Evolutionary conservation across 768 basidiomycete genomes (phyloP).

Genomic region (Russula virescens): DNA sequence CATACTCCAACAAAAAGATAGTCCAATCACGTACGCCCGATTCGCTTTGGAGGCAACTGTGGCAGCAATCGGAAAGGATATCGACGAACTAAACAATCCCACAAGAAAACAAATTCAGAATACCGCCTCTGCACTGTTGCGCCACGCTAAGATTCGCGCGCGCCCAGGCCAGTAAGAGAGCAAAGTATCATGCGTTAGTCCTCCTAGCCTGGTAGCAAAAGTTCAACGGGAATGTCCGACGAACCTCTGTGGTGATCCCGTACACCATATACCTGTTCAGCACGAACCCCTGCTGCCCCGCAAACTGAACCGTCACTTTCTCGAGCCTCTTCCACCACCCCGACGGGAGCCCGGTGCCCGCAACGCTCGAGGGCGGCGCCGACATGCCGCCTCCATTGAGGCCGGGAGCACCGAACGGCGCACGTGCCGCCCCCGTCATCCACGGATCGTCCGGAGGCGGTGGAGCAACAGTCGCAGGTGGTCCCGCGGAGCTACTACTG

Average conservation of each 20-base stretch:
- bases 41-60: constrained; percentile 83
- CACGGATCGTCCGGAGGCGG: constrained; percentile 16
- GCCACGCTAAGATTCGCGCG: constrained; percentile 40
- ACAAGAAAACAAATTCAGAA: constrained; percentile 87
- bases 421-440: constrained; percentile 12
- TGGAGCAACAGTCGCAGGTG: not conserved
- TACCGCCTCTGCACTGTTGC: constrained; percentile 78
- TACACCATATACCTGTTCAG: constrained; percentile 85
- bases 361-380: constrained; percentile 47
- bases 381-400: constrained; percentile 30
- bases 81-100: constrained; percentile 77
- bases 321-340: constrained; percentile 90
- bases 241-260: constrained; percentile 51
- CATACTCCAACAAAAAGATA: not conserved
- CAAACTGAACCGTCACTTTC: constrained; percentile 58
- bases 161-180: too few species aligned
- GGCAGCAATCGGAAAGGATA: constrained; percentile 94
- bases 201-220: too few species aligned
- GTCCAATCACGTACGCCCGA: constrained; percentile 61
- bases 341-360: constrained; percentile 64
- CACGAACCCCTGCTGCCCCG: constrained; percentile 90
- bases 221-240: not conserved
- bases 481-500: not conserved
- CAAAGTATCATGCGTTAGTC: too few species aligned
- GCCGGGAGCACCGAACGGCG: constrained; percentile 16